Evolutionary conservation across 2,329 filamentous ascomycete genomes (phyloP).

Genomic region (Clonostachys rhizophaga): DNA sequence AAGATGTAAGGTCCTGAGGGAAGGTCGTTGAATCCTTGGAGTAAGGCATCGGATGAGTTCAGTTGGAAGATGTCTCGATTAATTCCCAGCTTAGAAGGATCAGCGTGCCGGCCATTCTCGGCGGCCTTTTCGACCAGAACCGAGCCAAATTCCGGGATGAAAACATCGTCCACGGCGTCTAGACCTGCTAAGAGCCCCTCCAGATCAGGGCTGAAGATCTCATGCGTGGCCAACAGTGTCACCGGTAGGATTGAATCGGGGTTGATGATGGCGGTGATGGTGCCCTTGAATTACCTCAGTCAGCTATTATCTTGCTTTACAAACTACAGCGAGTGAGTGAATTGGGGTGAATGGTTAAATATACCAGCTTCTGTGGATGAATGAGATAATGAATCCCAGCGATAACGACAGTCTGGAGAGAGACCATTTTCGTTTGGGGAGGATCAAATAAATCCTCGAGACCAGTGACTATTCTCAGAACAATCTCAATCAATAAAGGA

Average conservation of each 20-base stretch:
- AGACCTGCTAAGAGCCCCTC: slow-evolving; percentile 23
- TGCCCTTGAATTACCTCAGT: slow-evolving; percentile 17
- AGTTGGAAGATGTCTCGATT: slow-evolving; percentile 12
- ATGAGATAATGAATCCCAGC: slow-evolving; percentile 31
- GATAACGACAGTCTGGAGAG: slow-evolving; percentile 27
- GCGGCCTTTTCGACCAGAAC: slow-evolving; percentile 31
- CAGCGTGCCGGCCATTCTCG: slow-evolving; percentile 5
- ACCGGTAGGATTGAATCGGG: slow-evolving; percentile 32
- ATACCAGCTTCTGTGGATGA: slow-evolving; percentile 29
- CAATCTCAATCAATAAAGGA: too few relatives aligned
- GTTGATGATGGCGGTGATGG: slow-evolving; percentile 33
- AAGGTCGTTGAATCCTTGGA: slow-evolving; percentile 13
- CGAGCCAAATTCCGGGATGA: slow-evolving; percentile 26
- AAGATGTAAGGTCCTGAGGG: slow-evolving; percentile 35
- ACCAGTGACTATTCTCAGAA: too few relatives aligned
- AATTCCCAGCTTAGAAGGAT: neutral
- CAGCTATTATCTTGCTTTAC: neutral
- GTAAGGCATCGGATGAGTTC: slow-evolving; percentile 7
- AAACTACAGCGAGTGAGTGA: neutral
- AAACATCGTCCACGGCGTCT: slow-evolving; percentile 29
- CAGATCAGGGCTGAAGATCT: slow-evolving; percentile 27
- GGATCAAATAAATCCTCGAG: too few relatives aligned
- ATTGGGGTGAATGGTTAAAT: neutral
- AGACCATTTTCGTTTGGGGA: neutral
- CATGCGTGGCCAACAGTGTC: slow-evolving; percentile 28